A percentile compares a stretch with the other conserved stretches of the same genome.
These are phyloP conservation scores for Asparagopsis taxiformis DNA, from an alignment of 31 red algal genomes.

Conservation along the genomic window DNA sequence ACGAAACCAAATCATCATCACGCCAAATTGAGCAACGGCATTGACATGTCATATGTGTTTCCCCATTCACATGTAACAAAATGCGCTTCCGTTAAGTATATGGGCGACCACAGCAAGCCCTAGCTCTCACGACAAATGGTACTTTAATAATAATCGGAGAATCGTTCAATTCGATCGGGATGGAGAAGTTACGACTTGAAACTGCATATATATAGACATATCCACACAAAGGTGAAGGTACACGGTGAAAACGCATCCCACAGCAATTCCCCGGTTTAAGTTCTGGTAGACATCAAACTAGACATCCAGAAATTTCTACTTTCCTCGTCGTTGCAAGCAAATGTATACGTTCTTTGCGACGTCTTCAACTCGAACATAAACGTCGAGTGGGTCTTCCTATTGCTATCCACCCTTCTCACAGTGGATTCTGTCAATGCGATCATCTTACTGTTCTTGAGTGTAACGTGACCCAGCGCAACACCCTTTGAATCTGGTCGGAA, in stretches of 20 bases:
- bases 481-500: slow-evolving; percentile 33
- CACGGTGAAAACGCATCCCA: background rate
- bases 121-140: too few relatives aligned
- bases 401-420: slow-evolving; percentile 29
- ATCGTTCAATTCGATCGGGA: too few relatives aligned
- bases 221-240: background rate
- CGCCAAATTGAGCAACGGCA: too few relatives aligned
- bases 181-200: too few relatives aligned
- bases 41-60: too few relatives aligned
- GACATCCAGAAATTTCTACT: slow-evolving; percentile 46
- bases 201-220: background rate
- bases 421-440: slow-evolving; percentile 43
- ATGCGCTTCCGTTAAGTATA: too few relatives aligned
- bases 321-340: slow-evolving; percentile 40
- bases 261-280: background rate
- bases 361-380: slow-evolving; percentile 53
- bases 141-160: too few relatives aligned
- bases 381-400: background rate
- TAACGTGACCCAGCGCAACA: background rate
- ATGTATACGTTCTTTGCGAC: slow-evolving; percentile 54
- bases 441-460: slow-evolving; percentile 61
- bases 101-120: too few relatives aligned
- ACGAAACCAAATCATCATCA: too few relatives aligned
- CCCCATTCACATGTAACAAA: too few relatives aligned
- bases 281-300: slow-evolving; percentile 3